Percentiles rank a stretch among this genome's conserved stretches.
These are phyloP conservation scores for Nothophoma quercina DNA, from an alignment of 2,329 filamentous ascomycete genomes.

Conservation along the genomic window DNA sequence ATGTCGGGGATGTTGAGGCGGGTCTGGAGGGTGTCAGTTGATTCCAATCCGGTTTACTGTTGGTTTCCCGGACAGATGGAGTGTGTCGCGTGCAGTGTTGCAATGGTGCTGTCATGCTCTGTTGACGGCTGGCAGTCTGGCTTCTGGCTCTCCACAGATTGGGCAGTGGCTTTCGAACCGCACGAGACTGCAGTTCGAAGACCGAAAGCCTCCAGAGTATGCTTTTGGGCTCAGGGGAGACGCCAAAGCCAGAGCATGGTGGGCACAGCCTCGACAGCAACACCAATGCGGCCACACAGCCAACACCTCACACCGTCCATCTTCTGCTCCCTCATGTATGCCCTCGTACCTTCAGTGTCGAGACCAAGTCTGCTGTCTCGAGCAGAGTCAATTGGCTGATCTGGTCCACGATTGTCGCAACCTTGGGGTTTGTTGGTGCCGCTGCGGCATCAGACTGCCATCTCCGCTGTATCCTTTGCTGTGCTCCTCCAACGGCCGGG, in stretches of 20 bases:
- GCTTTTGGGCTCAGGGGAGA: neutral
- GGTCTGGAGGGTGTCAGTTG: slow-evolving; percentile 62
- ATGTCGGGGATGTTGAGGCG: slow-evolving; percentile 98
- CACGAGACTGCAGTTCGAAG: neutral
- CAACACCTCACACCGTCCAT: neutral
- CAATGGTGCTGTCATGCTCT: too few relatives aligned
- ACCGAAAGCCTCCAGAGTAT: neutral
- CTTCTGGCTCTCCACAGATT: too few relatives aligned
- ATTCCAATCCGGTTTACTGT: too few relatives aligned
- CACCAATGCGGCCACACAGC: neutral
- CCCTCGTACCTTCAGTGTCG: slow-evolving; percentile 82
- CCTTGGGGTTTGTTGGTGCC: slow-evolving; percentile 80
- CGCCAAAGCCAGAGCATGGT: neutral
- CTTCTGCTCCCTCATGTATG: neutral
- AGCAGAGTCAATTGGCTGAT: slow-evolving; percentile 97
- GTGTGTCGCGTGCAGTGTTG: neutral
- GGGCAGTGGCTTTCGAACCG: neutral
- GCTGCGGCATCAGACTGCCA: slow-evolving; percentile 82
- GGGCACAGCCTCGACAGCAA: neutral
- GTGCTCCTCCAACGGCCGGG: slow-evolving; percentile 45
- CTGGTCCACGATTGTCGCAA: slow-evolving; percentile 92
- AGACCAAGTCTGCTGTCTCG: slow-evolving; percentile 95
- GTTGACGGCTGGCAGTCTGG: too few relatives aligned
- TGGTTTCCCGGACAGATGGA: too few relatives aligned
- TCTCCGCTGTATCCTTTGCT: slow-evolving; percentile 66